phyloP scores from a whole-genome alignment of 2,329 filamentous ascomycete genomes.

The Trichoderma sp. region DNA sequence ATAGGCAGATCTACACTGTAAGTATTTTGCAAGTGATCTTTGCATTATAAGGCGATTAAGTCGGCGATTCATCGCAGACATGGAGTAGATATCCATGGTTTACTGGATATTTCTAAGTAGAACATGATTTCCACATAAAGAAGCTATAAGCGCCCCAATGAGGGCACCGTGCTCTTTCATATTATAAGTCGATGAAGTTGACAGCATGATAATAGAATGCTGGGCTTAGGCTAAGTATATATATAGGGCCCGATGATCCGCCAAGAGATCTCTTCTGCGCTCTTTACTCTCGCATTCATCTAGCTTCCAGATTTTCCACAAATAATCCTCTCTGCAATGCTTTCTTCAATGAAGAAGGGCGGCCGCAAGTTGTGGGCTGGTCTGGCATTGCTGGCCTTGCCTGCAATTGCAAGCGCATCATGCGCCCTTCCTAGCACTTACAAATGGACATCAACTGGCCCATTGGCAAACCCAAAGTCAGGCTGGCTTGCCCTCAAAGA shows the following conservation, averaged over 20 bases:
- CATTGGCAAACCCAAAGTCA: not conserved
- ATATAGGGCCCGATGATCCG: not conserved
- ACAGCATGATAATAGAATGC: not conserved
- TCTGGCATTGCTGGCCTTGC: not conserved
- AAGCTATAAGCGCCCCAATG: not conserved
- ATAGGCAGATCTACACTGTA: not conserved
- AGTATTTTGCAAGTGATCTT: not conserved
- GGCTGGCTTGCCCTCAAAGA: constrained; percentile 3
- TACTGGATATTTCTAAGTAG: not conserved
- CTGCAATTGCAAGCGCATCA: not conserved
- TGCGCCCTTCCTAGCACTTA: not conserved
- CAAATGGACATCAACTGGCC: constrained; percentile 6
- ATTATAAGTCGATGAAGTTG: not conserved
- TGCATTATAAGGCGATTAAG: not conserved
- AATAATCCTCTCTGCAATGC: not conserved
- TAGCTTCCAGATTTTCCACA: not conserved
- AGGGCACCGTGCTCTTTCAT: not conserved
- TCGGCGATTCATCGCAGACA: not conserved
- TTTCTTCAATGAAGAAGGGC: not conserved
- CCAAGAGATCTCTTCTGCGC: not conserved
- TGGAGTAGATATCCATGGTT: not conserved
- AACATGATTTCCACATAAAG: not conserved
- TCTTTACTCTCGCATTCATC: not conserved
- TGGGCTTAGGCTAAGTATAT: not conserved
- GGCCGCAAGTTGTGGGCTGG: not conserved